Evolutionary conservation across 768 basidiomycete species (phyloP), one percentile per base, ranked within the genome.

Genomic region (Amylocystis lapponica): DNA sequence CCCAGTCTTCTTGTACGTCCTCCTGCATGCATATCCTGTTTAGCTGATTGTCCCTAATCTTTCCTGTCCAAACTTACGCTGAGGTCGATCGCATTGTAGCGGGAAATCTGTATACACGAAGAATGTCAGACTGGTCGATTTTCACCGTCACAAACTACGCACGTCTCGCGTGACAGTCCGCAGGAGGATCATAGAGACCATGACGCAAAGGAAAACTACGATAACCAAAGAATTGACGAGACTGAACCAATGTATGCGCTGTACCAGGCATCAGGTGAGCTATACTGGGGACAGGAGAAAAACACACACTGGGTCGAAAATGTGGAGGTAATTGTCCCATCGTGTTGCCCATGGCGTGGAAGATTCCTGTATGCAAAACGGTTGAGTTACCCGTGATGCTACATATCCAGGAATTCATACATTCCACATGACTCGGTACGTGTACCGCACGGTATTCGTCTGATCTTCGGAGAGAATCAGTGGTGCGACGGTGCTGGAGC

Each of bases 1-100:
- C 95, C 78, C 85, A 95, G 54, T 98, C 95, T 67, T 98, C 95
- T 63, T 94, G 91, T 2, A 96, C 87, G 55, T 95, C 92, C 57
- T 95, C 92, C 87, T 91, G 50, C 26, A 14, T 2, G 11, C 16
- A 39, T 8, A 13, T 37, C 22, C n/a, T n/a, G n/a, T n/a, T n/a
- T 27, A 36, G 7, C 20, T n/a, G 23, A 36, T 17, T 22, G 21
- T 8, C 34, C 35, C 41, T 12, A 36, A 29, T 31, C 12, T 30
- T 22, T 26, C 33, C 16, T 16, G n/a, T 29, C 34, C 8, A 8
- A 8, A 60, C 79, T 52, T 61, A 90, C 89, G 49, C 84, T 87
- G 29, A 96, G 67, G 59, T 96, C 94, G 43, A 94, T 86, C 3
- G 90, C 86, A 55, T 97, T 96, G 65, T 97, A 98, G n/a, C 93